Evolutionary conservation across 345 rosid species (phyloP).

Genomic region (Cardiospermum halicacabum): DNA sequence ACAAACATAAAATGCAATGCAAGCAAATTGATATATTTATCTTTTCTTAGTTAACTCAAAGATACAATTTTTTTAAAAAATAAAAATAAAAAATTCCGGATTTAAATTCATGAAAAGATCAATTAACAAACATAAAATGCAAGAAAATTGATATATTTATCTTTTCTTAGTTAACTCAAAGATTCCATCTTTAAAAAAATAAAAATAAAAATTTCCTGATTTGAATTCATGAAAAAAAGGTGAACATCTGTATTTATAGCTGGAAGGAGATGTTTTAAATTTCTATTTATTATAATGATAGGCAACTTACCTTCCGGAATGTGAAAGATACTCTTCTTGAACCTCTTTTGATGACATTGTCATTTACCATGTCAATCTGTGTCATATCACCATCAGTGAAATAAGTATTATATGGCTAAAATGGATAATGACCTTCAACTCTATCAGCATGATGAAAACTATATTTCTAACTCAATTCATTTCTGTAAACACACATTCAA

Average conservation of each 20-base stretch:
- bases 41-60: background rate
- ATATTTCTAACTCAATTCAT: background rate
- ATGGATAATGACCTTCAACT: background rate
- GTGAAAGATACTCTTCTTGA: slow-evolving; percentile 89
- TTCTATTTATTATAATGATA: background rate
- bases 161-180: background rate
- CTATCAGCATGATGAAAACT: background rate
- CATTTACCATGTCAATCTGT: slow-evolving; percentile 88
- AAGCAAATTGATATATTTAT: background rate
- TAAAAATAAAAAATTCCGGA: no score
- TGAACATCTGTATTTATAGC: no score
- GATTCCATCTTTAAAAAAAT: no score
- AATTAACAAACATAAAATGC: background rate
- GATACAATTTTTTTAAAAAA: no score
- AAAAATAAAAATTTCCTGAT: no score
- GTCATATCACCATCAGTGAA: slow-evolving; percentile 16
- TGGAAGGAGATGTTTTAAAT: background rate
- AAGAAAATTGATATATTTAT: background rate
- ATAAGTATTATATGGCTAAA: background rate
- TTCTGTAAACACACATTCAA: background rate
- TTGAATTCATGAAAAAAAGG: no score
- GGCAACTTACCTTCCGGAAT: slow-evolving; percentile 62
- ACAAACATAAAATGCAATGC: background rate
- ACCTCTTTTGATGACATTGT: slow-evolving; percentile 54
- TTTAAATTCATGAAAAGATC: no score